Evolutionary conservation across 805 yeast genomes (phyloP), one percentile per base, ranked within the genome.

Genomic region (Saccharomycopsis oosterbeekiorum): DNA sequence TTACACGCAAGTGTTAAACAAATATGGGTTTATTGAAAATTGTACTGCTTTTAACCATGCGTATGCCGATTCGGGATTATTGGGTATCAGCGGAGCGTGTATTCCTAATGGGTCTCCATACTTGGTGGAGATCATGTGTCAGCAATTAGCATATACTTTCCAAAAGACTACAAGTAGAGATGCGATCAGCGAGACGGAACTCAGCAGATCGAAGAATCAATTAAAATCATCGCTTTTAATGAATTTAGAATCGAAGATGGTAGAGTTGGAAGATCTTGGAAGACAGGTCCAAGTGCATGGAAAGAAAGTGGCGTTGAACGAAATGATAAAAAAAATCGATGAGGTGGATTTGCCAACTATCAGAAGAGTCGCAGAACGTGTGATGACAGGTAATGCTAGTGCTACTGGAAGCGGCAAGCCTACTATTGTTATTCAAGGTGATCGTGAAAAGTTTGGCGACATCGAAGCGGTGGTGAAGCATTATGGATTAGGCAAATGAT

Each of bases 241-340:
- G 97, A 93, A 92, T 69, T 79, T 92, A 56, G 99, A 94, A 73
- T 85, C 94, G 65, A 90, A 88, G 70, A 80, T 93, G 78, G 96
- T 96, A n/a, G 92, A 89, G 69, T 77, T 94, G 60, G 99, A 94
- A 74, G 99, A 94, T 69, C 78, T 92, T 74, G 98, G 98, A 14
- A 84, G 98, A 73, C 99, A 94, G 73, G 84, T 94, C 29, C 96
- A 89, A 73, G 83, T 89, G 55, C 90, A 88, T 70, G 89, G 90
- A 53, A 81, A 80, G 66, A 82, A 88, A 65, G 81, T 92, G 9
- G 83, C 88, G 14, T 85, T 90, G 9, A 75, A 78, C 40, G 96
- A 91, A 68, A 91, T 93, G 96, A 85, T 93, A 61, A 75, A 73
- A 6, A 84, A 84, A 68, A 90, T 94, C 64, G 91, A 88, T 62